Conservation (phyloP, 192 early-diverging fungal species). For the Gamsiella multidivaricata region DNA sequence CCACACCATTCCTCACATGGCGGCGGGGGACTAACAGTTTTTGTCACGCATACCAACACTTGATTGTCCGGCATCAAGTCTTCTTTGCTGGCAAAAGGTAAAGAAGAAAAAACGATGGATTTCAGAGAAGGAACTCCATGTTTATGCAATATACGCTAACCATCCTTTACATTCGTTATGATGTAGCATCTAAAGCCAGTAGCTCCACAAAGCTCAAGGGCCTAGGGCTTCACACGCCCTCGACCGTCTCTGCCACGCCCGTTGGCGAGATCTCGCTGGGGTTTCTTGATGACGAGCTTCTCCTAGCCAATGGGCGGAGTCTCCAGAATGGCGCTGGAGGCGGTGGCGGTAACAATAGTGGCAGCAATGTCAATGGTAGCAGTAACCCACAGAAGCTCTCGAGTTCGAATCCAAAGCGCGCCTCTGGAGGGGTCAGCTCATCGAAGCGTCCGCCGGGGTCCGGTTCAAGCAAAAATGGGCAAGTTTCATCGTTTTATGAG, state of each 20-base stretch:
- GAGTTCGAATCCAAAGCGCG: slow-evolving; percentile 41
- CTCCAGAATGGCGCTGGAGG: slow-evolving; percentile 43
- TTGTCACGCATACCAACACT: background rate
- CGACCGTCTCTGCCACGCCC: slow-evolving; percentile 19
- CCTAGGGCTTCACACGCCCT: slow-evolving; percentile 24
- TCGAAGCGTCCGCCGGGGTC: slow-evolving; percentile 49
- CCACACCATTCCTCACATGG: too few relatives aligned
- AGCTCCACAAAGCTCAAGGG: slow-evolving; percentile 43
- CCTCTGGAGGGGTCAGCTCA: slow-evolving; percentile 24
- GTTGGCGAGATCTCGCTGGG: slow-evolving; percentile 48
- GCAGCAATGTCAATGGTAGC: background rate
- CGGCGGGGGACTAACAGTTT: slow-evolving; percentile 2
- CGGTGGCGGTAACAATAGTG: background rate
- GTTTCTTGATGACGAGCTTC: slow-evolving; percentile 33
- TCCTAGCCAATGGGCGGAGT: slow-evolving; percentile 40
- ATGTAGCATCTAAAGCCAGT: slow-evolving; percentile 38
- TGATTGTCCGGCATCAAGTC: slow-evolving; percentile 13
- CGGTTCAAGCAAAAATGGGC: slow-evolving; percentile 50
- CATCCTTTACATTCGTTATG: too few relatives aligned
- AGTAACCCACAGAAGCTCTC: slow-evolving; percentile 34
- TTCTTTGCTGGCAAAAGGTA: slow-evolving; percentile 45
- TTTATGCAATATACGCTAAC: too few relatives aligned
- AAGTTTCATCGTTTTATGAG: slow-evolving; percentile 48
- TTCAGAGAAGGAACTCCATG: background rate
- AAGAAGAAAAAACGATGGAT: background rate